Conservation (phyloP, 805 yeast species). For the Metschnikowia shivogae region DNA sequence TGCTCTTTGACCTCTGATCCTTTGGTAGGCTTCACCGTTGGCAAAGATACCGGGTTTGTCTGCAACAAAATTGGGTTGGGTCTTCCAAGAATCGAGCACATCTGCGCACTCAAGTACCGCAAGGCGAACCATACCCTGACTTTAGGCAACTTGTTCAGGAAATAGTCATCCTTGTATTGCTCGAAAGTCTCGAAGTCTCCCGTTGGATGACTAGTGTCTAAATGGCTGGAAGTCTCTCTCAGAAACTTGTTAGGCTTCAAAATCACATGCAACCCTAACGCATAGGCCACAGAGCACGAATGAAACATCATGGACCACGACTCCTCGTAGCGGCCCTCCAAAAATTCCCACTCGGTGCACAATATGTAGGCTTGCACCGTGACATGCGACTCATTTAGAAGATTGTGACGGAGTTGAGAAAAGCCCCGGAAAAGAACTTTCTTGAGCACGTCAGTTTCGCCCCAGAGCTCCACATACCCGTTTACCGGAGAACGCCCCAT, state of each 20-base stretch:
- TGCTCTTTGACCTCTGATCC: slow-evolving; percentile 4
- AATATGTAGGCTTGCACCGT: slow-evolving; percentile 48
- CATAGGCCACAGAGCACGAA: slow-evolving; percentile 46
- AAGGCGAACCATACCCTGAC: slow-evolving; percentile 50
- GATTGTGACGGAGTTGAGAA: slow-evolving; percentile 43
- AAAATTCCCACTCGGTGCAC: slow-evolving; percentile 49
- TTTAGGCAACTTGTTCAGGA: slow-evolving; percentile 24
- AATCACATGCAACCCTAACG: slow-evolving; percentile 50
- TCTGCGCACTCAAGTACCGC: slow-evolving; percentile 43
- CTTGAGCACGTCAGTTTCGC: slow-evolving; percentile 16
- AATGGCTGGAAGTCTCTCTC: background rate
- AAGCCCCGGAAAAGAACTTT: slow-evolving; percentile 37
- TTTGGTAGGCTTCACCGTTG: slow-evolving; percentile 17
- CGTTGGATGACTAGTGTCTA: background rate
- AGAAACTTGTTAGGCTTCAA: slow-evolving; percentile 16
- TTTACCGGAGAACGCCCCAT: slow-evolving; percentile 6
- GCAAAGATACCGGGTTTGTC: slow-evolving; percentile 28
- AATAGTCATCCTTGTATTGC: slow-evolving; percentile 32
- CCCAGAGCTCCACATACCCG: slow-evolving; percentile 19
- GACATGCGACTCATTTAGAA: slow-evolving; percentile 44
- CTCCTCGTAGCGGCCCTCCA: slow-evolving; percentile 47
- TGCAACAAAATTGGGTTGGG: slow-evolving; percentile 48
- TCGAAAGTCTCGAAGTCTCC: slow-evolving; percentile 15
- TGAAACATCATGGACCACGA: slow-evolving; percentile 51
- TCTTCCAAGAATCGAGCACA: slow-evolving; percentile 50